Evolutionary conservation across 306 rosid species (phyloP).

Genomic region (Cicer chorassanicum): DNA sequence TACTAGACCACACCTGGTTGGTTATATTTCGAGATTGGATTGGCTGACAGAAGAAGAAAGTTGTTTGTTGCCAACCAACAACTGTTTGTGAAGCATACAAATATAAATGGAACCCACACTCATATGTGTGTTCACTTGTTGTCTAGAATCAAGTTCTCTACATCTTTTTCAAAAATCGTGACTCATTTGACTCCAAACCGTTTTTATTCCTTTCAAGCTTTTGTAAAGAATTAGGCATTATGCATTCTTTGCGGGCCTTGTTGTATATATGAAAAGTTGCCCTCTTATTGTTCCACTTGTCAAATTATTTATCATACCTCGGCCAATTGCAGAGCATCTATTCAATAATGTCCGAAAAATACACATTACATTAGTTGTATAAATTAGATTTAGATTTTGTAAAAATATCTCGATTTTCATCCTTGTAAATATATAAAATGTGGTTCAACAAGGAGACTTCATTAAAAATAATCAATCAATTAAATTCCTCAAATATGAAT

Average conservation of each 20-base stretch:
- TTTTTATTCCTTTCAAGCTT: constrained; percentile 3
- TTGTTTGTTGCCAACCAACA: not conserved
- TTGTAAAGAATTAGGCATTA: not conserved
- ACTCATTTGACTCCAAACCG: not conserved
- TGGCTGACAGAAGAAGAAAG: not conserved
- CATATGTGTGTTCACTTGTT: not conserved
- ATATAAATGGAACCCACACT: constrained; percentile 21
- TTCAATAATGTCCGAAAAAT: no score
- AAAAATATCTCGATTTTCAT: no score
- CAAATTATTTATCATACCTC: not conserved
- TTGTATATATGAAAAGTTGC: not conserved
- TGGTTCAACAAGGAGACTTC: no score
- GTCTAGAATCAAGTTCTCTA: no score
- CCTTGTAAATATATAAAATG: no score
- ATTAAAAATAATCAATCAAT: no score
- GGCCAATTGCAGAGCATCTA: not conserved
- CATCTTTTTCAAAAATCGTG: not conserved
- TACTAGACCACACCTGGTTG: not conserved
- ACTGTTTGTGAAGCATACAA: not conserved
- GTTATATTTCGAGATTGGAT: constrained; percentile 26
- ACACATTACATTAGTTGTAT: no score
- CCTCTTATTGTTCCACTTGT: not conserved
- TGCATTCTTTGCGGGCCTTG: not conserved
- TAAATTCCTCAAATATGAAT: no score
- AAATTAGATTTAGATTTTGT: no score